Conservation (phyloP, 805 yeast genomes). For the Dipodascopsis tothii region DNA sequence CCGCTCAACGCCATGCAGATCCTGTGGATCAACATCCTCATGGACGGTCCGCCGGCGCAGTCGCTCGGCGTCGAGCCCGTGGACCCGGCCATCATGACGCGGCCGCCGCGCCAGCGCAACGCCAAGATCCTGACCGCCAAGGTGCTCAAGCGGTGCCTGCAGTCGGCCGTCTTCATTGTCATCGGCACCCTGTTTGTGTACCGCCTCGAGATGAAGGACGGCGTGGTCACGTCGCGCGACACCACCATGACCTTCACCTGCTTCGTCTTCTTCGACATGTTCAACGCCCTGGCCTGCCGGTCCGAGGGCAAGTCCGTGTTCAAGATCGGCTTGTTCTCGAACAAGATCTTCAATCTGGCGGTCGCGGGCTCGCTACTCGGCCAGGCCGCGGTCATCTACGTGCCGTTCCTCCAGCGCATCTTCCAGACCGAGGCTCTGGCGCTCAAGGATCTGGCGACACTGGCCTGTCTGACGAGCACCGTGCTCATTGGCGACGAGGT, state of each 20-base stretch:
- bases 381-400: conserved; percentile 85
- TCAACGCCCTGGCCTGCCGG: conserved; percentile 90
- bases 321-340: conserved; percentile 66
- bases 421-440: conserved; percentile 91
- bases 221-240: conserved; percentile 80
- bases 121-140: conserved; percentile 72
- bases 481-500: conserved; percentile 82
- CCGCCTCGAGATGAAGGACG: conserved; percentile 76
- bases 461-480: conserved; percentile 59
- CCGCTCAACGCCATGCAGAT: conserved; percentile 98
- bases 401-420: conserved; percentile 84
- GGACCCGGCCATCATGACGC: conserved; percentile 88
- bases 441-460: conserved; percentile 58
- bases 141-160: conserved; percentile 64
- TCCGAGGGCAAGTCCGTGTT: conserved; percentile 78
- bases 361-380: conserved; percentile 83
- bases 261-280: conserved; percentile 92
- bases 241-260: conserved; percentile 99
- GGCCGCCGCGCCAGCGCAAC: conserved; percentile 87
- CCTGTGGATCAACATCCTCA: conserved; percentile 89
- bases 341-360: conserved; percentile 88
- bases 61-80: conserved; percentile 96
- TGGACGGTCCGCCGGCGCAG: conserved; percentile 99
- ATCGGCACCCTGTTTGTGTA: conserved; percentile 84
- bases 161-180: conserved; percentile 70